Base-by-base conservation (phyloP, 495 filamentous ascomycete genomes). In the Podospora bellae-mahoneyi region DNA sequence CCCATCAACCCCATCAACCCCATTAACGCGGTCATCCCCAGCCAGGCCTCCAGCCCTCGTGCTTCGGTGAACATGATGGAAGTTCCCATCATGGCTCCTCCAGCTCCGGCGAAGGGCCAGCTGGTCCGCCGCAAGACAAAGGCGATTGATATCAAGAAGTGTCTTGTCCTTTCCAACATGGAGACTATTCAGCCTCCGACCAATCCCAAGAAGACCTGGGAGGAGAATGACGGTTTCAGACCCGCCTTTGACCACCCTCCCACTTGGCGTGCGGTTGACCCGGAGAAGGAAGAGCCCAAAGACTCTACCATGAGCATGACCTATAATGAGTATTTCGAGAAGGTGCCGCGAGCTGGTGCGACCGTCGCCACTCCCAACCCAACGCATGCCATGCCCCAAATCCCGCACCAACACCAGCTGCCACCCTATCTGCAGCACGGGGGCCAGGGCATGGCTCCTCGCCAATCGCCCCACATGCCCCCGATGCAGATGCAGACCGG, bases 321-420 rank as follows among this genome's bases (percentile, higher is more conserved):
- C 0, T 96, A 91, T 78, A 83, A 84, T 34, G 86, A 93, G 64
- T 88, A 91, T 79, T 93, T 96, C 77, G 91, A 94, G 69, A 84
- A 84, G 64, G 75, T 85, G 16, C 79, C 84, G 4, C 78, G 82
- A 56, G 76, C 78, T n/a, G 77, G 79, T 44, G 82, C 84, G 4
- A 78, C 87, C 3, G 82, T 88, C 16, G 89, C 92, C 2, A 88
- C 92, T 1, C 90, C 90, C 59, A 91, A 88, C 69, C 85, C 88
- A 3, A 78, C 80, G 0, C 83, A 84, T 66, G 77, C 77, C 5
- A 72, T 82, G 16, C 84, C 84, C 63, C 86, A 87, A 59, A 80
- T 92, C n/a, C 79, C 90, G 9, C 91, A 92, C 68, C 90, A 92
- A 48, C 91, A 92, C 68, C 91, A 92, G 73, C 81, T 96, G 59